Base-by-base conservation (phyloP, 768 basidiomycete genomes). In the Mycena chlorophos region DNA sequence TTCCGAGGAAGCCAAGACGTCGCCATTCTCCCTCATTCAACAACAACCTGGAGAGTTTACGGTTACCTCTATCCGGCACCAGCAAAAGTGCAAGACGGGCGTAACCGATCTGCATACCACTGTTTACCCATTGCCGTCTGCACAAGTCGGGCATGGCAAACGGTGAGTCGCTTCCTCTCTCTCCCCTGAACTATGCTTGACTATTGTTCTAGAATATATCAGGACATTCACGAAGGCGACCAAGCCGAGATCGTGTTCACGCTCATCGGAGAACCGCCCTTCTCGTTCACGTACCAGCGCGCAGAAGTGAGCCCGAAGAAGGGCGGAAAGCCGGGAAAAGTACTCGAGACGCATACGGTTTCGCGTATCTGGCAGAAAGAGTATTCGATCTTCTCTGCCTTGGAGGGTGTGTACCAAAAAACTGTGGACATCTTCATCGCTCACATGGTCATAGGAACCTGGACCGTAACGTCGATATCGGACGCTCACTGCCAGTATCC, bases 231-330 rank as follows among this genome's bases (percentile, higher is more conserved):
- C 23, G 54, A 55, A 22, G 90, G 91, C 52, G 91, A 94, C 66
- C 89, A 97, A 75, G 94, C 96, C 17, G 91, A 94, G 70, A 97
- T 99, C 56, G 73, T 88, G 38, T 98, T 99, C 71, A 86, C 87
- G 3, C 81, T 99, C 51, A 78, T 87, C 28, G 97, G 97, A 42
- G 89, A 91, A 67, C 89, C 97, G 17, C 97, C 97, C 0, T 99
- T 98, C 74, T 88, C 94, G 1, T 98, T 99, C 73, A 94, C 94
- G 0, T 95, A 95, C 71, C 91, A 94, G 69, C 83, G 92, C 45
- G 81, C 91, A 2, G 91, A 92, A 70, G 78, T 85, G 19, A 79
- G 77, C 48, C 69, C 75, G 3, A 84, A 80, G 73, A 89, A 89
- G 67, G 86, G 87, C 27, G 80, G 81, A 47, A 86, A 82, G 61